Conservation (phyloP, 148 eudicot species). For the Camellia japonica region DNA sequence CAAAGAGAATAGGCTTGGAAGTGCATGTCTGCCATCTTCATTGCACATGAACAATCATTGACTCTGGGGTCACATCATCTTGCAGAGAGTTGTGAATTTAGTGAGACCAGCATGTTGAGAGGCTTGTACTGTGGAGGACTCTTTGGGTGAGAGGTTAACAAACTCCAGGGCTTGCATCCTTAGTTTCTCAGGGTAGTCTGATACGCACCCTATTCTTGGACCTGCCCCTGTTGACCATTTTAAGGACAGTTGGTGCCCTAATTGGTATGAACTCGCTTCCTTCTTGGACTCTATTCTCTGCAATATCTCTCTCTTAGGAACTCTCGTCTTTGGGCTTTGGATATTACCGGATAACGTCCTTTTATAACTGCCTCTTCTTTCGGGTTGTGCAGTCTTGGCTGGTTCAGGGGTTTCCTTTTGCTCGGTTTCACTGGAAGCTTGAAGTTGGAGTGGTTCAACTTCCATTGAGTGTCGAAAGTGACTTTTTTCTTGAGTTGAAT, state of each 20-base stretch:
- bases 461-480: conserved; percentile 9
- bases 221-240: conserved; percentile 23
- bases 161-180: conserved; percentile 19
- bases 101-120: not conserved
- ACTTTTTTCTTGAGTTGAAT: not conserved
- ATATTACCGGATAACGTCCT: conserved; percentile 26
- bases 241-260: conserved; percentile 12
- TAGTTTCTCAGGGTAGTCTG: conserved; percentile 20
- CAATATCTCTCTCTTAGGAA: conserved; percentile 16
- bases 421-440: conserved; percentile 5
- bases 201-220: conserved; percentile 14
- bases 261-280: conserved; percentile 15
- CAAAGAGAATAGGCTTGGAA: not conserved
- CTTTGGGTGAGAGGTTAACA: conserved; percentile 8
- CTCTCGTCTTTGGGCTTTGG: not conserved
- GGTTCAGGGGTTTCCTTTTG: conserved; percentile 22
- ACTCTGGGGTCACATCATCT: conserved; percentile 3
- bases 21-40: not conserved
- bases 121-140: not conserved
- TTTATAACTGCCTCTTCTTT: conserved; percentile 30
- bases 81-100: conserved; percentile 1
- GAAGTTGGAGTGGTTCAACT: not conserved
- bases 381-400: conserved; percentile 18
- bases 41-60: not conserved
- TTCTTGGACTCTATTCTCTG: conserved; percentile 20